Evolutionary conservation across 805 yeast species (phyloP).

Genomic region (Candida jianshihensis): DNA sequence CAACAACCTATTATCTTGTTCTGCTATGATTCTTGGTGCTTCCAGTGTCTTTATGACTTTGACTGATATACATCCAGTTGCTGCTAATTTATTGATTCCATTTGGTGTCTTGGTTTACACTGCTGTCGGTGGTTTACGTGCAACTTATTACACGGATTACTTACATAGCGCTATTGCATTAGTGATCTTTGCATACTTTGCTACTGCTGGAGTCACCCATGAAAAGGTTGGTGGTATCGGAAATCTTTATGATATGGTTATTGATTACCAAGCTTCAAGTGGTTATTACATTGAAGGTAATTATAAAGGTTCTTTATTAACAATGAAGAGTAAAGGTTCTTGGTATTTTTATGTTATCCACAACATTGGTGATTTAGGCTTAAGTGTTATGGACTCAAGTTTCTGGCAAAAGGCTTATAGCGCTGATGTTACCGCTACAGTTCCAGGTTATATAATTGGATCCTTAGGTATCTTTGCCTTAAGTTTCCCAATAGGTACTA

Average conservation of each 20-base stretch:
- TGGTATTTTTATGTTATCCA: constrained; percentile 23
- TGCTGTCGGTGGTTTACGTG: constrained; percentile 42
- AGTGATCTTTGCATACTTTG: constrained; percentile 30
- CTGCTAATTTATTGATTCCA: constrained; percentile 39
- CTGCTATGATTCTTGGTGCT: constrained; percentile 36
- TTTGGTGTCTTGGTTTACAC: constrained; percentile 43
- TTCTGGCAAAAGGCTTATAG: constrained; percentile 39
- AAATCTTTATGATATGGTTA: constrained; percentile 34
- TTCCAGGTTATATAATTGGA: constrained; percentile 31
- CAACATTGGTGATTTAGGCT: constrained; percentile 23
- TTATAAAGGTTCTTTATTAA: constrained; percentile 17
- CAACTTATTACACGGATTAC: constrained; percentile 47
- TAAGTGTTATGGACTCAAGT: constrained; percentile 31
- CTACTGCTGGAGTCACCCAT: constrained; percentile 23
- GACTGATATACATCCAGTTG: constrained; percentile 40
- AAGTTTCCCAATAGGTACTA: constrained; percentile 30
- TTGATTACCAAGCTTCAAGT: constrained; percentile 25
- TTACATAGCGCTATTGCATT: constrained; percentile 41
- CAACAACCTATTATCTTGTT: constrained; percentile 31
- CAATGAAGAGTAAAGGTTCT: constrained; percentile 25
- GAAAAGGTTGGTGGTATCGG: constrained; percentile 35
- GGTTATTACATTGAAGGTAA: constrained; percentile 27
- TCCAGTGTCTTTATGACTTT: constrained; percentile 33
- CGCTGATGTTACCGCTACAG: constrained; percentile 27
- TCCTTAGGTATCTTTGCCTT: constrained; percentile 27